A percentile compares a stretch with the other conserved stretches of the same genome.
phyloP scores from a whole-genome alignment of 495 filamentous ascomycete genomes.

The Hypoxylon crocopeplum region DNA sequence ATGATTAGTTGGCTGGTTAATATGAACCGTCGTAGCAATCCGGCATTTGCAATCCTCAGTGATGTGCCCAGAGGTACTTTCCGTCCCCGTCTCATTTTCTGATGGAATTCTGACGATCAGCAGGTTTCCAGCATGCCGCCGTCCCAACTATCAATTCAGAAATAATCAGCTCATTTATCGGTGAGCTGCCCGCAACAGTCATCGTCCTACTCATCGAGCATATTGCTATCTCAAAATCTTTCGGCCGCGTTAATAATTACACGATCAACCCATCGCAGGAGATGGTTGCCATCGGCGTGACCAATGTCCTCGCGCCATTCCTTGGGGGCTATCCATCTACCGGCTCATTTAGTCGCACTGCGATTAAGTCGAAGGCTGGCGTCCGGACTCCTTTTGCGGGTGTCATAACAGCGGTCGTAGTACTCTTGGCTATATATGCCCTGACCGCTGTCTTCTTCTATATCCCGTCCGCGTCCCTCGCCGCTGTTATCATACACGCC shows the following conservation, averaged over 20 bases:
- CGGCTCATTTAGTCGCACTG: slow-evolving; percentile 95
- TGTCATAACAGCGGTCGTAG: slow-evolving; percentile 85
- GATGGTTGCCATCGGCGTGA: slow-evolving; percentile 91
- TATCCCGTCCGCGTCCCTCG: slow-evolving; percentile 84
- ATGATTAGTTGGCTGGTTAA: slow-evolving; percentile 90
- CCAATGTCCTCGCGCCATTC: slow-evolving; percentile 91
- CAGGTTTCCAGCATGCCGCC: slow-evolving; percentile 80
- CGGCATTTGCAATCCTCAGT: slow-evolving; percentile 72
- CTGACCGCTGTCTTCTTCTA: slow-evolving; percentile 93
- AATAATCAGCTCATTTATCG: slow-evolving; percentile 67
- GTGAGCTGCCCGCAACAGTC: slow-evolving; percentile 76
- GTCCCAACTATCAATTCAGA: slow-evolving; percentile 72
- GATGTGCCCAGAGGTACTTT: slow-evolving; percentile 75
- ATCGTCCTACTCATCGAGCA: slow-evolving; percentile 97
- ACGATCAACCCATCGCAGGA: slow-evolving; percentile 98
- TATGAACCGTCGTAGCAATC: slow-evolving; percentile 54
- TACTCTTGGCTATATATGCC: slow-evolving; percentile 94
- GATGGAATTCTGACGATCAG: slow-evolving; percentile 5
- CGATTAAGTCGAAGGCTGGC: slow-evolving; percentile 97
- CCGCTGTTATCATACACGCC: slow-evolving; percentile 96
- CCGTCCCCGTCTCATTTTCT: background rate
- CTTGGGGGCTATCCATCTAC: slow-evolving; percentile 94
- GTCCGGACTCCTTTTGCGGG: slow-evolving; percentile 93
- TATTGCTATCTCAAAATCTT: slow-evolving; percentile 98
- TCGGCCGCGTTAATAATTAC: slow-evolving; percentile 96